A percentile compares a stretch with the other conserved stretches of the same genome.
Conservation (phyloP, 164 flowering plant genomes). For the Dillenia suffruticosa region DNA sequence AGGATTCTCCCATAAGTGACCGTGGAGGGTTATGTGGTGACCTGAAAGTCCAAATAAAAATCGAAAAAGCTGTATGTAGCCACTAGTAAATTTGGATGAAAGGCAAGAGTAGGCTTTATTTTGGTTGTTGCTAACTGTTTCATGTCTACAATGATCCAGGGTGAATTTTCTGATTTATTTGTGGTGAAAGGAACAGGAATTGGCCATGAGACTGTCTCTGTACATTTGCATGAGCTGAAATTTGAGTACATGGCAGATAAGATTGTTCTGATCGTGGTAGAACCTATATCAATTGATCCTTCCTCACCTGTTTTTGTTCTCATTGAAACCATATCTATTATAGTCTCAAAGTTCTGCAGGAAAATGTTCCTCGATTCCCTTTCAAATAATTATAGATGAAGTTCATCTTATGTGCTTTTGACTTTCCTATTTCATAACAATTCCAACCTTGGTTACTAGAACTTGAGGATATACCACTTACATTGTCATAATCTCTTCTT, state of each 20-base stretch:
- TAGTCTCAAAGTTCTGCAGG: slow-evolving; percentile 69
- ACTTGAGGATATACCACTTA: too few species aligned
- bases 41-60: slow-evolving; percentile 60
- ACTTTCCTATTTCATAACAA: too few species aligned
- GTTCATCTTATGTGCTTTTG: background rate
- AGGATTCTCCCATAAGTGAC: slow-evolving; percentile 90
- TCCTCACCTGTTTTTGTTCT: slow-evolving; percentile 88
- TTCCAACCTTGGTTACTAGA: too few species aligned
- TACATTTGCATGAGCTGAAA: slow-evolving; percentile 65
- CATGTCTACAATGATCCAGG: slow-evolving; percentile 42
- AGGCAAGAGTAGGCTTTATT: background rate
- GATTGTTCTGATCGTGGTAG: slow-evolving; percentile 85
- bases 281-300: slow-evolving; percentile 92
- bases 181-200: slow-evolving; percentile 78
- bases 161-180: slow-evolving; percentile 72
- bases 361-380: slow-evolving; percentile 48
- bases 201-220: slow-evolving; percentile 84
- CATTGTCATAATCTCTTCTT: too few species aligned
- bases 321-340: slow-evolving; percentile 66
- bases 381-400: background rate
- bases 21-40: slow-evolving; percentile 93
- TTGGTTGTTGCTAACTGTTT: background rate
- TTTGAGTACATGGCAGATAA: slow-evolving; percentile 56
- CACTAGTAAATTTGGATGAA: slow-evolving; percentile 3
- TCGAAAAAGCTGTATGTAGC: slow-evolving; percentile 76